Evolutionary conservation across 1,284 basidiomycete species (phyloP).

Genomic region (Ustilago sp.): DNA sequence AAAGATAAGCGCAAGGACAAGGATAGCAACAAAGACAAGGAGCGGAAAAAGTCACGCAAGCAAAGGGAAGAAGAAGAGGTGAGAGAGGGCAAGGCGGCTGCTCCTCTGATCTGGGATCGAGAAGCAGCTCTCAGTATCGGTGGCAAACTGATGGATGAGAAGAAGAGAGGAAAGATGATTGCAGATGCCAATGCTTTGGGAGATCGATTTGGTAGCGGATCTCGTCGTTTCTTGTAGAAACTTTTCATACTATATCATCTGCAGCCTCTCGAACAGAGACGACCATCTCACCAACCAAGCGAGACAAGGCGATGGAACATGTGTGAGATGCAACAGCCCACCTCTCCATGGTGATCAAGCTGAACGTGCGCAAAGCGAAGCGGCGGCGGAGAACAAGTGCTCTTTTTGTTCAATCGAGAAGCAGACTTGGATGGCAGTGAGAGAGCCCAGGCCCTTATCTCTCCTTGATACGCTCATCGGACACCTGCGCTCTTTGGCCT

Average conservation of each 20-base stretch:
- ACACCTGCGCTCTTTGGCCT: too few relatives aligned
- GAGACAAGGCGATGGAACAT: not conserved
- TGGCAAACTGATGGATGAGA: slow-evolving; percentile 51
- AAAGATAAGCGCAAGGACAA: slow-evolving; percentile 14
- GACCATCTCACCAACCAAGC: not conserved
- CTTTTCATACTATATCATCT: not conserved
- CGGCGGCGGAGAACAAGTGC: not conserved
- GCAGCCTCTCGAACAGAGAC: not conserved
- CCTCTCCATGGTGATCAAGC: not conserved
- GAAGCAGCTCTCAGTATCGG: slow-evolving; percentile 53
- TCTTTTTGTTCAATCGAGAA: too few relatives aligned
- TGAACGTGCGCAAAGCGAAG: not conserved
- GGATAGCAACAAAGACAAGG: slow-evolving; percentile 2
- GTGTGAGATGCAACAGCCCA: not conserved
- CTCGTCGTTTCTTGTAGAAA: slow-evolving; percentile 37
- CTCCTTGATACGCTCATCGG: too few relatives aligned
- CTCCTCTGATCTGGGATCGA: slow-evolving; percentile 54
- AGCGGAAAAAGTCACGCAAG: slow-evolving; percentile 30
- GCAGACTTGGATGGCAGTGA: too few relatives aligned
- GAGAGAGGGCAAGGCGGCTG: slow-evolving; percentile 29
- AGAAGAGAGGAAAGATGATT: slow-evolving; percentile 37
- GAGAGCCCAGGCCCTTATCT: too few relatives aligned
- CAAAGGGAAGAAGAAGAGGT: slow-evolving; percentile 46
- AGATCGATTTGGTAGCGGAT: slow-evolving; percentile 49
- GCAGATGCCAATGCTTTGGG: slow-evolving; percentile 43